These are phyloP conservation scores for Lineolata rhizophorae DNA, from an alignment of 495 filamentous ascomycete genomes.

Conservation along the genomic window DNA sequence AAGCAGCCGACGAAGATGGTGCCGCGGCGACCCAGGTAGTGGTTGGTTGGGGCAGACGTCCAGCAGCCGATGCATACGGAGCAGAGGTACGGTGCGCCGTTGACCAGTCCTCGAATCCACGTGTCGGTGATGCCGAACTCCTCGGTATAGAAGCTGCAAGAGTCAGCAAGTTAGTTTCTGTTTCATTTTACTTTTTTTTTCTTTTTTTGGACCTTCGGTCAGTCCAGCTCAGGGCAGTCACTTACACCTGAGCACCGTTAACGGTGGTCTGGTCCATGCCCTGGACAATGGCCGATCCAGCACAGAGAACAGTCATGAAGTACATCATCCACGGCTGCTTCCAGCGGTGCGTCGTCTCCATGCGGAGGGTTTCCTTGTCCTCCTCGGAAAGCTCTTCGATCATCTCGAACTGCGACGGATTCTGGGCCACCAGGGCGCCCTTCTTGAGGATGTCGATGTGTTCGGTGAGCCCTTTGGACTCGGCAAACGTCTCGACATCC, in stretches of 20 bases:
- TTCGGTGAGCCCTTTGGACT: not conserved
- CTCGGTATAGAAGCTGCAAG: slow-evolving; percentile 3
- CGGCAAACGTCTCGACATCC: not conserved
- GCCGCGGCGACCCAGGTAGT: slow-evolving; percentile 2
- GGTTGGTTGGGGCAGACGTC: slow-evolving; percentile 4
- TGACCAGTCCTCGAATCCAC: slow-evolving; percentile 1
- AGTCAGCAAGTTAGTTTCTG: too few relatives aligned
- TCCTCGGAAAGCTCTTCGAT: slow-evolving; percentile 2
- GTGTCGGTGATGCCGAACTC: slow-evolving; percentile 3
- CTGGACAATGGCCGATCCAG: slow-evolving; percentile 3
- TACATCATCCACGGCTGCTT: slow-evolving; percentile 6
- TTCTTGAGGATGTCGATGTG: not conserved
- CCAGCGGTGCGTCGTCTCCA: slow-evolving; percentile 6
- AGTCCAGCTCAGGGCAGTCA: not conserved
- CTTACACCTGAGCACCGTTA: slow-evolving; percentile 6
- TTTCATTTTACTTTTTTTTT: too few relatives aligned
- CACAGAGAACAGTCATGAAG: slow-evolving; percentile 4
- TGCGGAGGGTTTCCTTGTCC: slow-evolving; percentile 2
- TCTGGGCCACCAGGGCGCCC: not conserved
- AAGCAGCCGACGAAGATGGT: slow-evolving; percentile 6
- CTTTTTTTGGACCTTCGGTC: not conserved
- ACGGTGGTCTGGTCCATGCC: slow-evolving; percentile 7
- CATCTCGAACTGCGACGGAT: not conserved
- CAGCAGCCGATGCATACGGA: slow-evolving; percentile 4
- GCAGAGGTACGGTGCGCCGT: slow-evolving; percentile 5